Percentiles rank a stretch among this genome's conserved stretches.
Evolutionary conservation across 192 early-diverging fungal genomes (phyloP).

Genomic region (Pilaira anomala): DNA sequence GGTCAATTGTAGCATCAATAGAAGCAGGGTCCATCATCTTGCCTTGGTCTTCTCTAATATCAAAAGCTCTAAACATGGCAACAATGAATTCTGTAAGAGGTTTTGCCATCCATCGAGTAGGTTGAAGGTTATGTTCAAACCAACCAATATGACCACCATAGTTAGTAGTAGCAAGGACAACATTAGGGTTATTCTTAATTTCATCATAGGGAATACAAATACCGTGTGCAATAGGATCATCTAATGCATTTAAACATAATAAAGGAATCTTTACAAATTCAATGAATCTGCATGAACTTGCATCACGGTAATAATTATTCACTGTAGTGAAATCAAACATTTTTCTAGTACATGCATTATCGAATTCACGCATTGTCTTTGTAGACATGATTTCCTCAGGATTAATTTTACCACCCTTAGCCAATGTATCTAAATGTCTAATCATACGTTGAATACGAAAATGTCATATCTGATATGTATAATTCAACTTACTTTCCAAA

Average conservation of each 20-base stretch:
- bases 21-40: neutral
- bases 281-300: slow-evolving; percentile 61
- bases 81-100: slow-evolving; percentile 66
- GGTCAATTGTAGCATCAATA: slow-evolving; percentile 19
- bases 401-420: slow-evolving; percentile 47
- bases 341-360: slow-evolving; percentile 69
- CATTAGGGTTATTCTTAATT: slow-evolving; percentile 72
- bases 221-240: slow-evolving; percentile 83
- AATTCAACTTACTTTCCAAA: slow-evolving; percentile 38
- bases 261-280: slow-evolving; percentile 71
- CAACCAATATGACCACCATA: slow-evolving; percentile 93
- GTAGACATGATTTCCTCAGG: slow-evolving; percentile 50
- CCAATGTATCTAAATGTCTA: slow-evolving; percentile 42
- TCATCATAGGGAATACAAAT: slow-evolving; percentile 73
- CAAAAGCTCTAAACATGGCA: slow-evolving; percentile 45
- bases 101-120: slow-evolving; percentile 59
- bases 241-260: slow-evolving; percentile 76
- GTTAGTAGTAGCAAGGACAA: slow-evolving; percentile 76
- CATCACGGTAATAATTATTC: slow-evolving; percentile 74
- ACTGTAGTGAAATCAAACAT: slow-evolving; percentile 81
- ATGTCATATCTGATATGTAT: neutral
- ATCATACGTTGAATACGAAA: neutral
- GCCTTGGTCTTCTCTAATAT: slow-evolving; percentile 3
- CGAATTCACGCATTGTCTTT: slow-evolving; percentile 75
- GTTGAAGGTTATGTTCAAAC: slow-evolving; percentile 57